Conservation (phyloP, 345 rosid species). For the Brassica juncea region DNA sequence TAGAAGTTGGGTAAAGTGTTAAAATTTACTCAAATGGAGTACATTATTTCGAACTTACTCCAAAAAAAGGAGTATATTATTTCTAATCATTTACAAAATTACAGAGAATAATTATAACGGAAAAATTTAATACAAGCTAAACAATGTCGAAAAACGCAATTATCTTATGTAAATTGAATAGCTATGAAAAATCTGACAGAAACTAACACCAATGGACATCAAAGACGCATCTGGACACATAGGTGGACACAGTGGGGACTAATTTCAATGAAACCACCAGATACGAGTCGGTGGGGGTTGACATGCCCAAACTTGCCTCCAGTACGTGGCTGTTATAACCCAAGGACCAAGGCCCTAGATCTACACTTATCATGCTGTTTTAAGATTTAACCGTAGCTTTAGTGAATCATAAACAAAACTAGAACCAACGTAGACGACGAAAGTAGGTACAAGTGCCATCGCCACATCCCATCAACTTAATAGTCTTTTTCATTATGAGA, state of each 20-base stretch:
- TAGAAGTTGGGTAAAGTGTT: not conserved
- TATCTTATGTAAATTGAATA: not conserved
- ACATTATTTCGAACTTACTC: not conserved
- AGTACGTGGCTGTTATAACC: not conserved
- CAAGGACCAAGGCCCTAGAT: not conserved
- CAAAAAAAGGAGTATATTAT: too few relatives aligned
- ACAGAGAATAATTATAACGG: too few relatives aligned
- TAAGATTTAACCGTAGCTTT: not conserved
- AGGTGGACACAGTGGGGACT: not conserved
- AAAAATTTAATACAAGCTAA: too few relatives aligned
- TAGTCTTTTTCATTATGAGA: not conserved
- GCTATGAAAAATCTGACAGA: too few relatives aligned
- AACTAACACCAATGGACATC: too few relatives aligned
- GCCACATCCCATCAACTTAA: conserved; percentile 10
- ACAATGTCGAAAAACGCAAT: not conserved
- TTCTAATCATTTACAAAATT: not conserved
- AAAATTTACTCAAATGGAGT: not conserved
- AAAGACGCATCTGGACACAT: not conserved
- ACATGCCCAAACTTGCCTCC: not conserved
- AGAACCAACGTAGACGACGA: conserved; percentile 1
- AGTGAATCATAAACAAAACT: not conserved
- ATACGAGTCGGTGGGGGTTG: not conserved
- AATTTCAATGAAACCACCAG: not conserved
- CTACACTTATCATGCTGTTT: not conserved
- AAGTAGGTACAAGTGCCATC: conserved; percentile 7